Evolutionary conservation across 805 yeast genomes (phyloP), one percentile per base, ranked within the genome.

Genomic region (Maudiozyma saulgeensis): DNA sequence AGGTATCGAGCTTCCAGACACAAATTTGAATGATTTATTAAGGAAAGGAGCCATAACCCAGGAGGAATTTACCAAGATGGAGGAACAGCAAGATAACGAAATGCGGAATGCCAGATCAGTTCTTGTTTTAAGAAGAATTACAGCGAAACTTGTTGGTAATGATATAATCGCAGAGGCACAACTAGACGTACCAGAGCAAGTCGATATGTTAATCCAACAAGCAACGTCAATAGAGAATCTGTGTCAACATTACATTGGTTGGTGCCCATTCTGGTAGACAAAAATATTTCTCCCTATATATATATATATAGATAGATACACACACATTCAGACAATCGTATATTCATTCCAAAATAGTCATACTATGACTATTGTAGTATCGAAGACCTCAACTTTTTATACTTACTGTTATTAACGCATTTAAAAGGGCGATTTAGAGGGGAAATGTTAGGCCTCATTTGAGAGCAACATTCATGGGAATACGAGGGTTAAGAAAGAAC

Each of bases 191-290:
- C 84, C 95, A 1, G 80, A 84, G 2, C 99, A 93, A 67, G 98
- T 93, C 38, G 98, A 93, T 58, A 84, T 83, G 63, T 72, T 93
- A 63, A 93, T 93, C 46, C 95, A 87, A 59, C 96, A 93, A 64
- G 98, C 99, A 2, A 93, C 98, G 0, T 84, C 95, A 45, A 95
- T 91, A 31, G 98, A 93, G 63, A 93, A 93, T 59, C 70, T 93
- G 49, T 93, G 98, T 61, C 97, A 89, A 68, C 99, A 91, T 68
- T 93, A 87, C 63, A 85, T 93, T 53, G 99, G 99, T 18, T 93
- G 99, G 99, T 93, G 99, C 69, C 87, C 98, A 1, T 93, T 91
- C 78, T 93, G 99, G 98, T 91, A 61, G 66, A 1, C 21, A 16
- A 8, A 18, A 19, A 34, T 21, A 21, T 21, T 4, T 21, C 23